Conservation (phyloP, 805 yeast genomes). For the Metschnikowia lachancei region DNA sequence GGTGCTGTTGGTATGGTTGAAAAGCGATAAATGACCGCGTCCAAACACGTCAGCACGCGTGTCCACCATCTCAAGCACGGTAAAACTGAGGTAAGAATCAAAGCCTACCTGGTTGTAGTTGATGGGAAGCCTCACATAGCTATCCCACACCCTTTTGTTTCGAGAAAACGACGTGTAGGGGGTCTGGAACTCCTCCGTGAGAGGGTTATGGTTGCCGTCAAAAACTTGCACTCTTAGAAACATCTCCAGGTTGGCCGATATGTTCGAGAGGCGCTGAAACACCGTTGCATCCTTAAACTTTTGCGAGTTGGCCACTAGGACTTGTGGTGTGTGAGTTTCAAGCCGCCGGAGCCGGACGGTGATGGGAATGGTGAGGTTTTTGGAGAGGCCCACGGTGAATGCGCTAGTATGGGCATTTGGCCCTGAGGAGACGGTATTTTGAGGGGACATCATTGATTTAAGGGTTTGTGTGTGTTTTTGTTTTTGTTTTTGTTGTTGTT, state of each 20-base stretch:
- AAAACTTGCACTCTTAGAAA: conserved; percentile 31
- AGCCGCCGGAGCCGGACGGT: conserved; percentile 34
- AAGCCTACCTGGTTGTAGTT: conserved; percentile 67
- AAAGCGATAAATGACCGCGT: conserved; percentile 55
- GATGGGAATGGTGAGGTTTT: conserved; percentile 35
- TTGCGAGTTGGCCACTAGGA: conserved; percentile 24
- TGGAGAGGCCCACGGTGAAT: conserved; percentile 39
- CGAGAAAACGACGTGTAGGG: conserved; percentile 33
- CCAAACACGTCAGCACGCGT: conserved; percentile 57
- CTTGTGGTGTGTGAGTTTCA: conserved; percentile 17
- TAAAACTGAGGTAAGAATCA: conserved; percentile 56
- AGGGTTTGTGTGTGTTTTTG: no score
- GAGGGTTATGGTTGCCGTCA: conserved; percentile 30
- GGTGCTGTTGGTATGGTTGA: conserved; percentile 51
- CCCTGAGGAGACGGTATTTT: background rate
- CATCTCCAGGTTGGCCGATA: conserved; percentile 36
- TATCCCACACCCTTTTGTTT: conserved; percentile 57
- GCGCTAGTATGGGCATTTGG: conserved; percentile 22
- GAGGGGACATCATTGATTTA: no score
- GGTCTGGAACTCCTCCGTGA: conserved; percentile 36
- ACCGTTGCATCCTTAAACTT: conserved; percentile 36
- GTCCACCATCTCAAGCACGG: conserved; percentile 66
- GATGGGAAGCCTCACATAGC: conserved; percentile 72
- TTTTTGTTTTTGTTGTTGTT: no score
- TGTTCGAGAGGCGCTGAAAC: conserved; percentile 32